These are phyloP conservation scores for Amanita polypyramis DNA, from an alignment of 768 basidiomycete species.

Conservation along the genomic window DNA sequence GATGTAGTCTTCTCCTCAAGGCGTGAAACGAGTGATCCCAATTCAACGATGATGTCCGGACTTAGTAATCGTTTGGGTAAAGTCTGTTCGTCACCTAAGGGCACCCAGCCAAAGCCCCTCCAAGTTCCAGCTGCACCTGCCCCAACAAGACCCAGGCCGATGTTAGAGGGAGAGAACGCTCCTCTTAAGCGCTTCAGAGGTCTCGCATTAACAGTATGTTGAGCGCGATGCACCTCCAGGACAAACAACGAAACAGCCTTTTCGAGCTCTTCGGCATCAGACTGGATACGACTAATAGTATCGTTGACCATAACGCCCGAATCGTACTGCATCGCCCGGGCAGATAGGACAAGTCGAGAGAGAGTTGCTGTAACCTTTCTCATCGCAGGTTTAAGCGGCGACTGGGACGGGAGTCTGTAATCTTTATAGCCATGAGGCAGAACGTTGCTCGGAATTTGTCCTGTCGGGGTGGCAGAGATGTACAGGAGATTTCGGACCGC, in stretches of 20 bases:
- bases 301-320: constrained; percentile 52
- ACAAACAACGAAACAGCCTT: constrained; percentile 61
- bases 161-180: constrained; percentile 45
- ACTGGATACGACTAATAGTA: constrained; percentile 60
- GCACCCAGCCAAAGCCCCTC: constrained; percentile 82
- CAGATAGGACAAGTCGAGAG: constrained; percentile 80
- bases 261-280: constrained; percentile 69
- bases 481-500: constrained; percentile 75
- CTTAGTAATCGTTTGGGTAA: constrained; percentile 38
- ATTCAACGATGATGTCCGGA: constrained; percentile 41
- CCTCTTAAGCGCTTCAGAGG: constrained; percentile 49
- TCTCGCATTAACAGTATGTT: constrained; percentile 26
- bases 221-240: constrained; percentile 52
- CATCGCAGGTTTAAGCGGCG: constrained; percentile 68
- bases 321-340: constrained; percentile 83
- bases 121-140: constrained; percentile 67
- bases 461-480: constrained; percentile 45
- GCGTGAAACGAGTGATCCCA: constrained; percentile 34
- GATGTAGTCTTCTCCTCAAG: constrained; percentile 41
- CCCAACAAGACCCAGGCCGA: constrained; percentile 74
- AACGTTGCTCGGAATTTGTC: constrained; percentile 48
- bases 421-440: constrained; percentile 41
- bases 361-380: constrained; percentile 83
- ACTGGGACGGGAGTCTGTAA: constrained; percentile 32
- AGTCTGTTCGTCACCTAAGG: constrained; percentile 37